Evolutionary conservation across 768 basidiomycete genomes (phyloP), one percentile per base, ranked within the genome.

Genomic region (Harrya chromipes): DNA sequence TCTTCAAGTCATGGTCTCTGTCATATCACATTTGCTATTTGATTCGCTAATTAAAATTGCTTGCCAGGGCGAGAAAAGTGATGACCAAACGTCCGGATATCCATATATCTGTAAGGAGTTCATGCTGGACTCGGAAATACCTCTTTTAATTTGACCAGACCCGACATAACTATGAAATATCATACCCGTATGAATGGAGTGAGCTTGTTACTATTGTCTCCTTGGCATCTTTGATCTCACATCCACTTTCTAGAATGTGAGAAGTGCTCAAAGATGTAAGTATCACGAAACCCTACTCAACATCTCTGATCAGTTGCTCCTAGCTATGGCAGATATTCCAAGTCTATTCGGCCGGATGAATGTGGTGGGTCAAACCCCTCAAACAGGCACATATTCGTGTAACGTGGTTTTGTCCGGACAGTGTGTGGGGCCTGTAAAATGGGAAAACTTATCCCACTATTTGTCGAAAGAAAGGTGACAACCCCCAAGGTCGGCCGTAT

Each of bases 141-240:
- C 33, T 10, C 24, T 21, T 31, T 43, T 53, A n/a, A 47, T 38
- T 12, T 36, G 34, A 19, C 21, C 54, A 88, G 88, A 84, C 82
- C 11, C 78, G 70, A 53, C 88, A 91, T 52, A 73, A 80, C 63
- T 91, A 91, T 58, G 85, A 87, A 50, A 90, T 90, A 53, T 74
- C 73, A 19, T 83, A 87, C 69, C 80, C 81, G 19, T 90, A 73
- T 56, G 72, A 83, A 61, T 91, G 88, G 88, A 72, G 87, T 88
- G 55, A 66, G 84, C 16, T 33, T 14, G 11, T 29, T 26, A 2
- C 17, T 33, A 4, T 46, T 17, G 50, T 46, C 31, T 52, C 20
- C 16, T 29, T 40, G 40, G 8, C 6, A 26, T 36, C 17, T 43
- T 35, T 21, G 19, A 45, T 33, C 49, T 57, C 12, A 54, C 47